Evolutionary conservation across 768 basidiomycete species (phyloP).

Genomic region (Collybia sordida): DNA sequence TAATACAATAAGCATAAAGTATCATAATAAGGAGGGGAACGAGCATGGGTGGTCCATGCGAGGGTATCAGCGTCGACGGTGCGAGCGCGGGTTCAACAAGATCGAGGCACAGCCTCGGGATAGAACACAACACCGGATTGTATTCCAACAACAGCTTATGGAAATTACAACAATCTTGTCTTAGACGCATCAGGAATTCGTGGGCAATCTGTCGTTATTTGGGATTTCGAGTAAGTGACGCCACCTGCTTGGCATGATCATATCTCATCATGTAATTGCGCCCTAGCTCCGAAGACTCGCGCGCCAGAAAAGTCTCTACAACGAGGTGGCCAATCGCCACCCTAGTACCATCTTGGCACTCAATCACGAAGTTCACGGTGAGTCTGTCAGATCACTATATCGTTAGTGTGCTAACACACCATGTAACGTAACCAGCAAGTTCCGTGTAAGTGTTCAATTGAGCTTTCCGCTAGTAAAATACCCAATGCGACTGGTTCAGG

Average conservation of each 20-base stretch:
- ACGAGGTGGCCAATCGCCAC: slow-evolving; percentile 21
- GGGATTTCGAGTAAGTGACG: slow-evolving; percentile 35
- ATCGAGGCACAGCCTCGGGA: no score
- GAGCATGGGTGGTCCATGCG: no score
- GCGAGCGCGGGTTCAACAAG: no score
- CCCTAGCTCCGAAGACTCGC: slow-evolving; percentile 37
- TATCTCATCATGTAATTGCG: no score
- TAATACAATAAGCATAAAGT: no score
- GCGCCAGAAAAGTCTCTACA: slow-evolving; percentile 28
- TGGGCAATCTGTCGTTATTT: slow-evolving; percentile 25
- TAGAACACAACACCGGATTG: no score
- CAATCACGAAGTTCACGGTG: slow-evolving; percentile 37
- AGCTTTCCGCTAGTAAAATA: neutral
- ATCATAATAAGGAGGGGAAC: no score
- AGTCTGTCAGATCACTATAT: slow-evolving; percentile 6
- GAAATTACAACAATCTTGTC: slow-evolving; percentile 21
- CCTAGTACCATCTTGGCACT: slow-evolving; percentile 37
- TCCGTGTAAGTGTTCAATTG: slow-evolving; percentile 19
- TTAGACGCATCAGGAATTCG: slow-evolving; percentile 12
- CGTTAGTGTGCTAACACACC: neutral
- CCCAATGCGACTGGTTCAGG: slow-evolving; percentile 10
- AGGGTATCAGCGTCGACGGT: no score
- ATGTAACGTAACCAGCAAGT: slow-evolving; percentile 10
- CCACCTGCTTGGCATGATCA: no score
- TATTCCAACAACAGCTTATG: slow-evolving; percentile 19